Percentiles rank a stretch among this genome's conserved stretches.
phyloP scores from a whole-genome alignment of 2,329 filamentous ascomycete genomes.

The Colletotrichum brevisporum region DNA sequence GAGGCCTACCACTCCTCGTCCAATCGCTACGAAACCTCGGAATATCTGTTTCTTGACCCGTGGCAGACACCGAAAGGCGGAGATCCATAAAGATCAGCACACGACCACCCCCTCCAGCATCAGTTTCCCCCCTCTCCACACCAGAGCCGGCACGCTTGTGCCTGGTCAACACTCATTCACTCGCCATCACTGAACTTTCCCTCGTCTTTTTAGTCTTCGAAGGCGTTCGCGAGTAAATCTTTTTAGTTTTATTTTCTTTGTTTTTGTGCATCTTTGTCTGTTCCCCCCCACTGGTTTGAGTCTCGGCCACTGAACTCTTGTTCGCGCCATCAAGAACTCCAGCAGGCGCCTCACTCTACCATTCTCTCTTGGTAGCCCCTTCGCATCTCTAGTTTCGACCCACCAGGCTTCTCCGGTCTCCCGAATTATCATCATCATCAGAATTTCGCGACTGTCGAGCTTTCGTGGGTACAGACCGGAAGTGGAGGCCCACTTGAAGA shows the following conservation, averaged over 20 bases:
- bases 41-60: background rate
- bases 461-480: conserved; percentile 34
- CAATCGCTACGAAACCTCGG: background rate
- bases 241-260: conserved; percentile 1
- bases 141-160: conserved; percentile 40
- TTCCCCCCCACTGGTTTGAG: background rate
- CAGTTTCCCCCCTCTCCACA: conserved; percentile 6
- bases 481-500: conserved; percentile 40
- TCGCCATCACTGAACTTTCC: background rate
- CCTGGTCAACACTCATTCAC: no score
- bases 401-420: conserved; percentile 28
- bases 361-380: conserved; percentile 18
- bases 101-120: background rate
- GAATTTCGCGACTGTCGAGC: conserved; percentile 34
- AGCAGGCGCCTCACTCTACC: conserved; percentile 23
- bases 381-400: conserved; percentile 39
- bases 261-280: background rate
- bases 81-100: background rate
- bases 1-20: conserved; percentile 15
- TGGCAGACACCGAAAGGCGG: no score
- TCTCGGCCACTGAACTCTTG: conserved; percentile 1
- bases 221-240: background rate
- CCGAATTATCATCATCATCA: conserved; percentile 21
- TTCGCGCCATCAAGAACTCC: conserved; percentile 17
- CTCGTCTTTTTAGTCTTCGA: conserved; percentile 8